Base-by-base conservation (phyloP, 1,284 basidiomycete species). In the Clitocybe nebularis region DNA sequence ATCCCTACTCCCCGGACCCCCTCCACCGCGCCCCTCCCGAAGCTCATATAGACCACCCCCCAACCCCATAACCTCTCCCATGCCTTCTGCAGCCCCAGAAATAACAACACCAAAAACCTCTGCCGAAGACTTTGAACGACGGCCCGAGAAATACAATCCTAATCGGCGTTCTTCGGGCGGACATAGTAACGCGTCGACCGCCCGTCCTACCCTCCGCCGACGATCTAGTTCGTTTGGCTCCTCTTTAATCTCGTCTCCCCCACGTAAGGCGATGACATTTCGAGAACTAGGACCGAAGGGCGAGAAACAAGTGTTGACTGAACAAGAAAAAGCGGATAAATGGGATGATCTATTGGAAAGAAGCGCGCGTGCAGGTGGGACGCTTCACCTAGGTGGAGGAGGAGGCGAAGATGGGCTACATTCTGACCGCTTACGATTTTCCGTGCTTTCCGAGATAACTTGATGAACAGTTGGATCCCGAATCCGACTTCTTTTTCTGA, bases 281-380 rank as follows among this genome's bases (percentile, higher is more conserved):
- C 72, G 78, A n/a, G 70, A 76, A 49, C 50, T 80, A 81, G 64
- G 72, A 29, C 14, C 23, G 11, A 3, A 13, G 14, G 42, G 30
- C 2, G 19, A 7, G 19, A 28, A 30, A 5, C 17, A 20, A 16
- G 37, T 60, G 14, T 60, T 80, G 57, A 76, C 75, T 22, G 81
- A 85, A 54, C 61, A 73, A 54, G 81, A 87, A 64, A 87, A 87
- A 63, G 71, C 74, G 5, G 77, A 74, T 6, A 75, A 74, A 51
- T 87, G 84, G 84, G 71, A 84, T 47, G 79, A 79, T 45, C 54
- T 87, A 44, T 60, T 87, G 45, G 70, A 75, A 56, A 67, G 72
- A 50, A 85, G 83, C 54, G 81, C 71, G 33, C 58, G 60, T 39
- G 84, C 84, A 1, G 84, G 84, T 3, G 84, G 84, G 39, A 87